Evolutionary conservation across 2,329 filamentous ascomycete species (phyloP), one percentile per base, ranked within the genome.

Genomic region (Penicillium polonicum): DNA sequence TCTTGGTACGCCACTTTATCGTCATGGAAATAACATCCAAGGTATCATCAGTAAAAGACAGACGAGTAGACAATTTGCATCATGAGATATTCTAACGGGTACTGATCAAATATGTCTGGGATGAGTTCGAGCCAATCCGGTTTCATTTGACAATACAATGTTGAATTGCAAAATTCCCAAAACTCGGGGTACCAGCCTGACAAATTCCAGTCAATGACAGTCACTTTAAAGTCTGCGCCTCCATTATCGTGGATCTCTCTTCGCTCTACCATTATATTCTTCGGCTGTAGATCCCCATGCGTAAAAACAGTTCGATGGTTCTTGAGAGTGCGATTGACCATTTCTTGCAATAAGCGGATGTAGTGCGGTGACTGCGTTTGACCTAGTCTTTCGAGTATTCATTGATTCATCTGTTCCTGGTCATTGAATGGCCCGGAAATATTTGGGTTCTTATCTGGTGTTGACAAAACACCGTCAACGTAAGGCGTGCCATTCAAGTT

Each of bases 391-490:
- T 58, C 42, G 2, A 57, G 25, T 49, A 60, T 56, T 43, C 29
- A 38, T 41, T 41, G 45, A 48, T 64, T 65, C 50, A 65, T 59
- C 38, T 59, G 51, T 19, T 61, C 42, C 35, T 66, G 48, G 36
- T 56, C 45, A 27, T 56, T 54, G 48, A 65, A 60, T 21, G 59
- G 57, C 29, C 62, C 62, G 5, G 58, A 63, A 21, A 65, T 57
- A 35, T 33, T 51, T 17, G 55, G 53, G 43, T 63, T 35, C 13
- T 48, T 31, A 48, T 48, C 57, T 41, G 41, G 27, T 3, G 45
- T 63, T 48, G 56, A 65, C 10, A 33, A 35, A n/a, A 65, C 52
- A n/a, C 60, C 58, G 33, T 65, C 62, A 41, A 50, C 46, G 46
- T 59, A 64, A 51, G 58, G 62, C 33, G 48, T 50, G 38, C 42